These are phyloP conservation scores for Aspergillus sp. DNA, from an alignment of 2,329 filamentous ascomycete species.

Conservation along the genomic window DNA sequence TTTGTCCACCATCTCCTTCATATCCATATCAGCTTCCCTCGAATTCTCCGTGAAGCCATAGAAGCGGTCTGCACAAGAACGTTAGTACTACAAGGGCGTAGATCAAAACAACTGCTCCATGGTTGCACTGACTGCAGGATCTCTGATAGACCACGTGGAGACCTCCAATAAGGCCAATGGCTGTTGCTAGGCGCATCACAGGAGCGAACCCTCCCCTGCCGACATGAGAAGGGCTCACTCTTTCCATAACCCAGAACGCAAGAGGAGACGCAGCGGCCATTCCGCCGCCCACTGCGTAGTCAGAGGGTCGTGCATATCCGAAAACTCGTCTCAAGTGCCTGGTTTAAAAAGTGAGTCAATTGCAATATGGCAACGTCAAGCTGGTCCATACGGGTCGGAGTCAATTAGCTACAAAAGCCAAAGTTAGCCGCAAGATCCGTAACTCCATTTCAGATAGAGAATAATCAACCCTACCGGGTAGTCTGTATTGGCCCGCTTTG, in stretches of 20 bases:
- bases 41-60: constrained; percentile 93
- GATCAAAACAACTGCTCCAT: background rate
- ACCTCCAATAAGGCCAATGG: constrained; percentile 72
- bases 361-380: constrained; percentile 10
- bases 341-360: constrained; percentile 8
- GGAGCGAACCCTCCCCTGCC: constrained; percentile 79
- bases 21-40: constrained; percentile 91
- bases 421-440: constrained; percentile 22
- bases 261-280: constrained; percentile 73
- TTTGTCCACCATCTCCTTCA: constrained; percentile 96
- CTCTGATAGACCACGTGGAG: constrained; percentile 84
- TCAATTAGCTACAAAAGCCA: constrained; percentile 78
- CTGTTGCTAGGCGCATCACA: constrained; percentile 76
- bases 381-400: constrained; percentile 81
- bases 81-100: background rate
- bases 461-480: constrained; percentile 71
- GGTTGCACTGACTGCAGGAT: constrained; percentile 69
- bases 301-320: constrained; percentile 79
- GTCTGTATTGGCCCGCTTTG: constrained; percentile 77
- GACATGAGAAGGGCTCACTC: constrained; percentile 79
- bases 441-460: background rate
- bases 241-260: constrained; percentile 77
- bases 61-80: constrained; percentile 71
- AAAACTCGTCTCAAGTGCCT: constrained; percentile 92
- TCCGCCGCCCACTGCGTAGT: constrained; percentile 72